Conservation (phyloP, 345 rosid species). For the Psidium guajava region DNA sequence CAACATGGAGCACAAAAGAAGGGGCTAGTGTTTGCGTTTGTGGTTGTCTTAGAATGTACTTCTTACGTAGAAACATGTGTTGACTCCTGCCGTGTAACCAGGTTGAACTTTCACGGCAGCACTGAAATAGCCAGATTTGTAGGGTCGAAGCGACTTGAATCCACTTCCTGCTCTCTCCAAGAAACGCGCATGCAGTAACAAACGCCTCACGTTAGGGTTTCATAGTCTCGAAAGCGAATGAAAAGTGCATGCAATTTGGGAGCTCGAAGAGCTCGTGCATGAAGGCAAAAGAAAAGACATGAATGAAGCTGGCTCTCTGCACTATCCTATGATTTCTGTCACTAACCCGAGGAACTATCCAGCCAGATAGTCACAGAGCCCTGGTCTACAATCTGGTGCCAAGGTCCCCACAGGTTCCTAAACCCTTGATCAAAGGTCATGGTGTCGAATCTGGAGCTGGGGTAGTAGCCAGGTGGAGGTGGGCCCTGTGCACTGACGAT, state of each 20-base stretch:
- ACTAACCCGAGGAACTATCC: constrained; percentile 50
- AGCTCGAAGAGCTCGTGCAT: background rate
- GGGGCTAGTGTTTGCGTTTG: background rate
- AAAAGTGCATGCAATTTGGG: background rate
- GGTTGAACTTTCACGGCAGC: constrained; percentile 72
- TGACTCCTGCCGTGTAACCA: constrained; percentile 93
- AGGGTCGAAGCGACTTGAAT: constrained; percentile 55
- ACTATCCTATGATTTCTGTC: background rate
- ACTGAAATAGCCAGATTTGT: constrained; percentile 72
- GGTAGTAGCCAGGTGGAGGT: constrained; percentile 81
- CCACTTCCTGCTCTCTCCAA: constrained; percentile 55
- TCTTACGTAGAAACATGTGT: constrained; percentile 67
- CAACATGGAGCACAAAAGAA: background rate
- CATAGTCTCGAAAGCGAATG: background rate
- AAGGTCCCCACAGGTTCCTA: constrained; percentile 74
- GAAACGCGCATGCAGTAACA: background rate
- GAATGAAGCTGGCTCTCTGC: background rate
- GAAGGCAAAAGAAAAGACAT: background rate
- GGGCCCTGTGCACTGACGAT: constrained; percentile 25
- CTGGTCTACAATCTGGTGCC: constrained; percentile 61
- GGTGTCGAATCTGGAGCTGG: constrained; percentile 39
- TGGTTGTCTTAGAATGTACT: background rate
- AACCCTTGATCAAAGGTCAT: constrained; percentile 38
- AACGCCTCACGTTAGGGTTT: background rate
- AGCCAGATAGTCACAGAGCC: constrained; percentile 68